Evolutionary conservation across 306 rosid genomes (phyloP), one percentile per base, ranked within the genome.

Genomic region (Citrullus mucosospermus): DNA sequence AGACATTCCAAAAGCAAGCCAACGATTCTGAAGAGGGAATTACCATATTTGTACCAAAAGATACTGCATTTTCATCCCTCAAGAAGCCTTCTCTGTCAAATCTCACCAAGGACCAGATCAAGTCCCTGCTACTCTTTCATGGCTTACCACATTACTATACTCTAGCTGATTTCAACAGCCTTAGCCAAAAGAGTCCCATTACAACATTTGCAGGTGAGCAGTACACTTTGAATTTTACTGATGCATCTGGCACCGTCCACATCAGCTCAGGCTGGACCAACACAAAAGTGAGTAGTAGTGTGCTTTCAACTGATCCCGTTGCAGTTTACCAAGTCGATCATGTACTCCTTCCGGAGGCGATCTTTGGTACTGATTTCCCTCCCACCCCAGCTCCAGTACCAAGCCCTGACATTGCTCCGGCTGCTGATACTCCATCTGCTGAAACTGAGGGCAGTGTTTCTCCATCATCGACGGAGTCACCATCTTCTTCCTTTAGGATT

Each of bases 1-100:
- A 92, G 38, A 91, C 96, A 9, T 91, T 92, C 82, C 97, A 95
- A 81, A 91, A 88, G 90, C 97, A 95, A 83, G 97, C 99, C 84
- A 95, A 95, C 84, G 82, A 91, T 85, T 91, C 99, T 30, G 91
- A 91, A 79, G 97, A 89, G 85, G 97, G 99, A 59, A 85, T 95
- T 10, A 95, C 97, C 30, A 81, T 92, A 86, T 95, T 92, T 88
- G 99, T 95, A 4, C 97, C 97, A 0, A 88, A 85, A 82, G 96
- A 95, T 30, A 58, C 56, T 61, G 85, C 97, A 60, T 95, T 95
- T 86, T 53, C 89, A 12, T 58, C 92, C 16, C 81, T 83, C 25
- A 91, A 88, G 75, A 89, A 84, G 22, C 86, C 95, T 55, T 86
- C 97, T 48, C 82, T 92, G 10, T 78, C 93, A 67, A 89, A 90